These are phyloP conservation scores for Geotrichum cucujoidarum DNA, from an alignment of 1,139 yeast species.

Conservation along the genomic window DNA sequence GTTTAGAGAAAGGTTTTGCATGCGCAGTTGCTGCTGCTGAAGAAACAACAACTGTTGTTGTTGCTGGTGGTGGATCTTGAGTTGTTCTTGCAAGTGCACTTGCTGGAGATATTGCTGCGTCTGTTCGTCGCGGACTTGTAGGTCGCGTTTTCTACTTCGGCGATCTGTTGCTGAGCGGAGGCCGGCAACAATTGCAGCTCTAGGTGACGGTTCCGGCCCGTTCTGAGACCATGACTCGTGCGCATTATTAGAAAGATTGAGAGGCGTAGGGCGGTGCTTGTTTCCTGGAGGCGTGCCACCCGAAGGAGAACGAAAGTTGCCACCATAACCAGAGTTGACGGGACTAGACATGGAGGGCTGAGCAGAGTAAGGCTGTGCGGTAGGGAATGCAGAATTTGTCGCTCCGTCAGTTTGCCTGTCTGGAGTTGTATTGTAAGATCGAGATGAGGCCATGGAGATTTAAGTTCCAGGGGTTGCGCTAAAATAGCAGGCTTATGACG, in stretches of 20 bases:
- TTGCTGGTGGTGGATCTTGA: slow-evolving; percentile 6
- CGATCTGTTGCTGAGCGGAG: slow-evolving; percentile 35
- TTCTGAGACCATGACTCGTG: slow-evolving; percentile 1
- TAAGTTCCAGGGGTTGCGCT: too few relatives aligned
- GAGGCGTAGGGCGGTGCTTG: slow-evolving; percentile 9
- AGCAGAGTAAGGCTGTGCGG: too few relatives aligned
- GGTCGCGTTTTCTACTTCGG: slow-evolving; percentile 27
- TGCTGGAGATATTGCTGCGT: slow-evolving; percentile 12
- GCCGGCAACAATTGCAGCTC: slow-evolving; percentile 35
- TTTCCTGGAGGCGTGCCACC: background rate
- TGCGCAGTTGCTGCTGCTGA: slow-evolving; percentile 6
- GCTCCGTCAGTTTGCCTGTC: too few relatives aligned
- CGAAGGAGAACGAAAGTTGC: background rate
- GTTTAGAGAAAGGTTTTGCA: slow-evolving; percentile 4
- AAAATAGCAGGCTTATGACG: too few relatives aligned
- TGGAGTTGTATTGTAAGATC: too few relatives aligned
- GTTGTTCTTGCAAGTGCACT: too few relatives aligned
- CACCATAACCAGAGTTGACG: slow-evolving; percentile 5
- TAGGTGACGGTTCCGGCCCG: slow-evolving; percentile 22
- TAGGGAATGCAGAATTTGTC: too few relatives aligned
- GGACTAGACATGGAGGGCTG: too few relatives aligned
- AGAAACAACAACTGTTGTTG: slow-evolving; percentile 6
- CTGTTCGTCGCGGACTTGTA: slow-evolving; percentile 11
- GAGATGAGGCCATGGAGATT: too few relatives aligned
- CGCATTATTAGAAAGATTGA: slow-evolving; percentile 6